A percentile compares a stretch with the other conserved stretches of the same genome.
Conservation (phyloP, 129 eudicot species). For the sunflower (Helianthus annuus) region HanXRQr2.0-SUNRISE NC_035435.2:131516872-131517371, state of each 20-base stretch:
- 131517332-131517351: constrained; percentile 2
- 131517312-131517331: not conserved
- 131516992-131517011: constrained; percentile 37
- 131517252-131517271: constrained; percentile 44
- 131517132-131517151: too few relatives aligned
- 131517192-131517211: too few relatives aligned
- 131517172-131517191: too few relatives aligned
- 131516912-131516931: constrained; percentile 37
- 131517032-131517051: constrained; percentile 57
- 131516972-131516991: constrained; percentile 35
- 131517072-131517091: constrained; percentile 31
- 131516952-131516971: constrained; percentile 30
- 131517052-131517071: constrained; percentile 58
- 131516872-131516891: constrained; percentile 32
- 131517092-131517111: constrained; percentile 51
- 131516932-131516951: constrained; percentile 36
- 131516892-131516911: constrained; percentile 21
- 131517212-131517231: constrained; percentile 5
- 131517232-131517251: constrained; percentile 14
- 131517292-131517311: not conserved
- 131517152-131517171: too few relatives aligned
- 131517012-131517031: constrained; percentile 40
- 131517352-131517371: constrained; percentile 27
- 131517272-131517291: not conserved
- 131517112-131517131: constrained; percentile 63